These are phyloP conservation scores for Raffaelea ambrosiae DNA, from an alignment of 2,329 filamentous ascomycete genomes.

Conservation along the genomic window DNA sequence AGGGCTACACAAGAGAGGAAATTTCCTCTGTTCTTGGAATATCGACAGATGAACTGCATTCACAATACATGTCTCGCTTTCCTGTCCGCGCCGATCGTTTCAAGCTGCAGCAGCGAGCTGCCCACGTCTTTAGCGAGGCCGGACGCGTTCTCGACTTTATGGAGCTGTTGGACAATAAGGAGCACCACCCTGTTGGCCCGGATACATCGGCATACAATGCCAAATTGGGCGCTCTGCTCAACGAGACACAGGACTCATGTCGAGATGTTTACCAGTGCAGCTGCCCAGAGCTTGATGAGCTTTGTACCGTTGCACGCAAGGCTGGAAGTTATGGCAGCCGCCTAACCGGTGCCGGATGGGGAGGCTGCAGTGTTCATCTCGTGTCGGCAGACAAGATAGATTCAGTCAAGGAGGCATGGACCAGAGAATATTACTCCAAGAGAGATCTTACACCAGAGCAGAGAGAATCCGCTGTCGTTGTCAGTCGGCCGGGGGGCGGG, in stretches of 20 bases:
- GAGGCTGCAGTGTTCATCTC: slow-evolving; percentile 90
- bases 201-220: slow-evolving; percentile 54
- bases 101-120: slow-evolving; percentile 76
- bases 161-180: slow-evolving; percentile 54
- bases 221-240: slow-evolving; percentile 73
- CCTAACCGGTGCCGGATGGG: slow-evolving; percentile 92
- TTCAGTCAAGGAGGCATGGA: slow-evolving; percentile 67
- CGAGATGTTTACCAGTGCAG: slow-evolving; percentile 84
- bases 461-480: slow-evolving; percentile 70
- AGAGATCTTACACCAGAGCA: slow-evolving; percentile 59
- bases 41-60: slow-evolving; percentile 61
- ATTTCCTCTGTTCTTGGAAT: slow-evolving; percentile 63
- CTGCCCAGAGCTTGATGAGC: slow-evolving; percentile 81
- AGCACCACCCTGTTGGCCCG: slow-evolving; percentile 37
- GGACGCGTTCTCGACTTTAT: slow-evolving; percentile 79
- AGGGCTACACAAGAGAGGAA: slow-evolving; percentile 84
- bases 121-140: slow-evolving; percentile 88
- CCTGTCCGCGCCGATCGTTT: slow-evolving; percentile 82
- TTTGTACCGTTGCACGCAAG: slow-evolving; percentile 69
- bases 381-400: slow-evolving; percentile 77
- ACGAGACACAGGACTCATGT: slow-evolving; percentile 82
- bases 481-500: slow-evolving; percentile 77
- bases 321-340: slow-evolving; percentile 79
- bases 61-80: slow-evolving; percentile 77
- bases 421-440: slow-evolving; percentile 73